Base-by-base conservation (phyloP, 495 filamentous ascomycete species). In the Sordaria brevicollis region DNA sequence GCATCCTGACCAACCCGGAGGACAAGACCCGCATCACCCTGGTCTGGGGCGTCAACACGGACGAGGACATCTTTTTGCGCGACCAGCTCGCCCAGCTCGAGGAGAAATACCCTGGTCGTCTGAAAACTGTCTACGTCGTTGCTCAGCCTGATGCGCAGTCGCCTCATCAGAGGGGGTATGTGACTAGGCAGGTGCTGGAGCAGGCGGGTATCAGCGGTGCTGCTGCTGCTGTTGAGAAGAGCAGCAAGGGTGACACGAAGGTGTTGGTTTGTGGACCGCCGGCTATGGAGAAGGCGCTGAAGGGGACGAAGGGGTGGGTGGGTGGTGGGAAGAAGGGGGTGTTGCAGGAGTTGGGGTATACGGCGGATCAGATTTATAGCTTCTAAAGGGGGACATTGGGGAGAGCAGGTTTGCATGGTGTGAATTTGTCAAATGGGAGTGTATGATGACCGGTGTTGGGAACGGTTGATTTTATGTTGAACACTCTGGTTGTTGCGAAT, bases 211-310 rank as follows among this genome's bases (percentile, higher is more conserved):
- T 78, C 39, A 75, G 75, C 36, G 49, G 13, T 62, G 5, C 5
- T 6, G 13, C n/a, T n/a, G 77, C 81, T 0, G 69, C 65, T 7
- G 75, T 81, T 31, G 71, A 75, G 72, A 67, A 71, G 72, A 77
- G 76, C 54, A 66, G 65, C 49, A 62, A 5, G 49, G 49, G 1
- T n/a, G 81, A 84, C 69, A 79, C 79, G 4, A 89, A 89, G 74
- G 84, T 92, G 8, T 88, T 91, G 72, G 82, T 92, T 5, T 91
- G 89, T 71, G 89, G 89, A 2, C 88, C 88, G 25, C 87, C 87
- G 35, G 82, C 83, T 2, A 89, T 91, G 87, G 86, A 90, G 76
- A 78, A 79, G 43, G 79, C 86, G 4, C 76, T 91, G 69, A 81
- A 83, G 65, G 88, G 86, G 5, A 78, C 71, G 31, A 72, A 77